phyloP scores from a whole-genome alignment of 2,329 filamentous ascomycete genomes.

The Hypoxylon rubiginosum region DNA sequence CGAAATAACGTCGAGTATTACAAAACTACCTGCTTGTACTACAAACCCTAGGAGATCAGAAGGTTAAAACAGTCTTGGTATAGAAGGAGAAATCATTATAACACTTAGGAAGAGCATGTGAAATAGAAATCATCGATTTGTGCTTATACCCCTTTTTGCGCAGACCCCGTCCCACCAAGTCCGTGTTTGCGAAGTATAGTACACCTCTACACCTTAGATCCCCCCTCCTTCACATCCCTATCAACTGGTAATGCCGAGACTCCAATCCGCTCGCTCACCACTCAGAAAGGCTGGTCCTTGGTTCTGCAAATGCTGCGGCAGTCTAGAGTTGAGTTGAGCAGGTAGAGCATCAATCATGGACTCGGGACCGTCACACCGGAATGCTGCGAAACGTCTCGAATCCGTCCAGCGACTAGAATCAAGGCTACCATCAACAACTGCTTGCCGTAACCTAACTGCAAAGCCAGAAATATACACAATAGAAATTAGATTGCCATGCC shows the following conservation, averaged over 20 bases:
- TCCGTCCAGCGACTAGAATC: conserved; percentile 3
- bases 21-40: not conserved
- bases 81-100: not conserved
- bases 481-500: conserved; percentile 53
- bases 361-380: conserved; percentile 11
- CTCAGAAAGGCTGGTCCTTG: conserved; percentile 1
- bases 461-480: conserved; percentile 52
- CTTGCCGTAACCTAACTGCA: conserved; percentile 20
- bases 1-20: not conserved
- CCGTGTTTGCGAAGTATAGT: conserved; percentile 17
- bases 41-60: not conserved
- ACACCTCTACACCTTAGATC: conserved; percentile 9
- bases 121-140: conserved; percentile 27
- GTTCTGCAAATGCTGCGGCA: conserved; percentile 13
- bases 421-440: conserved; percentile 1
- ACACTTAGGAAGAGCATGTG: conserved; percentile 5
- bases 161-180: conserved; percentile 25
- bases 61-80: not conserved
- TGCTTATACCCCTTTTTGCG: conserved; percentile 30
- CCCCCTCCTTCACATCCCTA: conserved; percentile 14
- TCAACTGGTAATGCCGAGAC: conserved; percentile 29
- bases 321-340: conserved; percentile 13
- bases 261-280: conserved; percentile 30
- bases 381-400: conserved; percentile 23
- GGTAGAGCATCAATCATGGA: conserved; percentile 26